These are phyloP conservation scores for Guyanaporus albipodus DNA, from an alignment of 768 basidiomycete genomes.

Conservation along the genomic window DNA sequence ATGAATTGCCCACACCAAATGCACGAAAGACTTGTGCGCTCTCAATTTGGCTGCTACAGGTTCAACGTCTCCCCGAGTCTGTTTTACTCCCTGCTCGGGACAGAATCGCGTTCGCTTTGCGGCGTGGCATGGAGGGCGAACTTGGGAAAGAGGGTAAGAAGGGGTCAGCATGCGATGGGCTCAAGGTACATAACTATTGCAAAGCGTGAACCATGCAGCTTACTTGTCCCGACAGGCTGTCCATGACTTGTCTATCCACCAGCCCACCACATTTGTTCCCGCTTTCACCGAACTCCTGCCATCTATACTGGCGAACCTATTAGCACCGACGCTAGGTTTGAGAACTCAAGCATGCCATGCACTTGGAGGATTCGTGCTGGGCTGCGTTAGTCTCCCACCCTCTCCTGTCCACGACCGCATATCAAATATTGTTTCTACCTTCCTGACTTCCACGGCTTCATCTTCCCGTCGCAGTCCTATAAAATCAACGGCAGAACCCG, in stretches of 20 bases:
- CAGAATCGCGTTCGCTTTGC: slow-evolving; percentile 66
- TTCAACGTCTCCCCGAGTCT: slow-evolving; percentile 59
- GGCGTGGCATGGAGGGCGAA: slow-evolving; percentile 77
- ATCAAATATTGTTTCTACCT: slow-evolving; percentile 43
- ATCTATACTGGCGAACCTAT: slow-evolving; percentile 57
- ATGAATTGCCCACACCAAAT: slow-evolving; percentile 72
- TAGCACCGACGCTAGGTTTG: slow-evolving; percentile 60
- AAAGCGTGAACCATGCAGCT: slow-evolving; percentile 7
- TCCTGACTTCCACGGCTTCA: slow-evolving; percentile 40
- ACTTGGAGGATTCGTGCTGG: slow-evolving; percentile 63
- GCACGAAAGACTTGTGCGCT: slow-evolving; percentile 83
- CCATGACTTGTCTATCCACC: slow-evolving; percentile 60
- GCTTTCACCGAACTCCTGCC: slow-evolving; percentile 59
- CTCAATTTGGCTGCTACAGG: slow-evolving; percentile 70
- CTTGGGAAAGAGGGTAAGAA: slow-evolving; percentile 89
- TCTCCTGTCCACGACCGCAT: slow-evolving; percentile 51
- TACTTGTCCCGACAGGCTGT: slow-evolving; percentile 51
- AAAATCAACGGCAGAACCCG: slow-evolving; percentile 39
- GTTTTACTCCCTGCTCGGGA: slow-evolving; percentile 61
- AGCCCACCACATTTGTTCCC: slow-evolving; percentile 65
- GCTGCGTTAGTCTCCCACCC: slow-evolving; percentile 43
- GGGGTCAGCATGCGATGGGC: slow-evolving; percentile 71
- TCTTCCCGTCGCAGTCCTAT: slow-evolving; percentile 37
- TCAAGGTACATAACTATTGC: slow-evolving; percentile 50
- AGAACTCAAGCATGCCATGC: slow-evolving; percentile 75